Evolutionary conservation across 345 rosid genomes (phyloP).

Genomic region (Citrus australasica): DNA sequence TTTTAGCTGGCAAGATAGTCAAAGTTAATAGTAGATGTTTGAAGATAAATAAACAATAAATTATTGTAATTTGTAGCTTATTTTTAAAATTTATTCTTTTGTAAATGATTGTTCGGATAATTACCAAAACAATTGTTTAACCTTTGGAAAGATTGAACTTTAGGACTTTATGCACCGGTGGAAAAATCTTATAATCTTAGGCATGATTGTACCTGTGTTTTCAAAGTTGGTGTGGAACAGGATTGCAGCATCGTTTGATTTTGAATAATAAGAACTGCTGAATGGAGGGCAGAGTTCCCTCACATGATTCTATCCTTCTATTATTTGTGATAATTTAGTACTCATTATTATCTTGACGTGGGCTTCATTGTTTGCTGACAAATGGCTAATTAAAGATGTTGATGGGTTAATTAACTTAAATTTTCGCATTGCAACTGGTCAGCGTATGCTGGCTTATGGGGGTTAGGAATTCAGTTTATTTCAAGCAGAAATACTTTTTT

Average conservation of each 20-base stretch:
- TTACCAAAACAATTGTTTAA: background rate
- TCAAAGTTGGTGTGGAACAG: background rate
- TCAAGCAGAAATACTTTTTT: background rate
- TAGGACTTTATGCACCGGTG: background rate
- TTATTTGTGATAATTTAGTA: background rate
- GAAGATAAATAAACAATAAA: background rate
- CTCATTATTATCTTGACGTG: background rate
- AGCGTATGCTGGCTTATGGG: background rate
- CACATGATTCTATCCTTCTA: background rate
- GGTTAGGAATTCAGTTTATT: background rate
- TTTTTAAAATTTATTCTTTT: background rate
- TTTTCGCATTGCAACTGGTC: background rate
- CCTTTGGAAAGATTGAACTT: background rate
- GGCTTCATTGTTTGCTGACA: background rate
- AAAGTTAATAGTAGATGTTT: background rate
- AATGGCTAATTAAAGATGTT: background rate
- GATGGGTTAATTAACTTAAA: background rate
- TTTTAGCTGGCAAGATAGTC: constrained; percentile 8
- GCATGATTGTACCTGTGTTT: background rate
- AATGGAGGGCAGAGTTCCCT: background rate
- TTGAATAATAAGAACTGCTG: background rate
- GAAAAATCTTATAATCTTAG: background rate
- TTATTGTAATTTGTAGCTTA: background rate
- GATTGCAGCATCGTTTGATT: constrained; percentile 2
- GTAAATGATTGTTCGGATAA: background rate